Evolutionary conservation across 2,329 filamentous ascomycete species (phyloP).

Genomic region (Ceratocystis eucalypticola): DNA sequence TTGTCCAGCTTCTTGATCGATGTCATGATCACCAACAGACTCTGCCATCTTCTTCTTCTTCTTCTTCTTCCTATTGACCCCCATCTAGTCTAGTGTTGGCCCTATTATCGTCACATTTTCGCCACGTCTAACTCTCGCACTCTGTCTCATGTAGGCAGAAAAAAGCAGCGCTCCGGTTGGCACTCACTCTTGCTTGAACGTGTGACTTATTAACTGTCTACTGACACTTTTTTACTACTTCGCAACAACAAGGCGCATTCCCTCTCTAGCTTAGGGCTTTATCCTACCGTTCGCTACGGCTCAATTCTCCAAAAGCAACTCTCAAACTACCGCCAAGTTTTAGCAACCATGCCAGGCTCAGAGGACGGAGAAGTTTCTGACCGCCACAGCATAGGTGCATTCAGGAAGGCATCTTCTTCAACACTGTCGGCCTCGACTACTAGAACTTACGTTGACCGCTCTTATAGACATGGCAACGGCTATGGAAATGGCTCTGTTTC

Average conservation of each 20-base stretch:
- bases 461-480: slow-evolving; percentile 47
- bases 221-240: slow-evolving; percentile 15
- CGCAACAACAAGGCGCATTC: not conserved
- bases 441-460: slow-evolving; percentile 82
- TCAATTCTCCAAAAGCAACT: not conserved
- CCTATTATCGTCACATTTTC: too few relatives aligned
- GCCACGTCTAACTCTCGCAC: not conserved
- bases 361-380: slow-evolving; percentile 6
- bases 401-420: slow-evolving; percentile 72
- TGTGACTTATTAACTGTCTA: slow-evolving; percentile 11
- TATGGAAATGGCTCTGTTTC: slow-evolving; percentile 31
- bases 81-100: too few relatives aligned
- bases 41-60: too few relatives aligned
- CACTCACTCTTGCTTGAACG: slow-evolving; percentile 15
- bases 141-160: not conserved
- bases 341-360: not conserved
- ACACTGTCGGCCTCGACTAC: slow-evolving; percentile 43
- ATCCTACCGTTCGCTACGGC: not conserved
- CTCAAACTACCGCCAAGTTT: not conserved
- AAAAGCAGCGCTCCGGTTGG: slow-evolving; percentile 17
- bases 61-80: too few relatives aligned
- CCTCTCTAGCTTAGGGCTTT: not conserved
- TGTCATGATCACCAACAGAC: too few relatives aligned
- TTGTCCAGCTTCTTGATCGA: too few relatives aligned
- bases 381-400: not conserved